Percentiles rank a stretch among this genome's conserved stretches.
phyloP scores from a whole-genome alignment of 768 basidiomycete genomes.

The Pleurotus pulmonarius region DNA sequence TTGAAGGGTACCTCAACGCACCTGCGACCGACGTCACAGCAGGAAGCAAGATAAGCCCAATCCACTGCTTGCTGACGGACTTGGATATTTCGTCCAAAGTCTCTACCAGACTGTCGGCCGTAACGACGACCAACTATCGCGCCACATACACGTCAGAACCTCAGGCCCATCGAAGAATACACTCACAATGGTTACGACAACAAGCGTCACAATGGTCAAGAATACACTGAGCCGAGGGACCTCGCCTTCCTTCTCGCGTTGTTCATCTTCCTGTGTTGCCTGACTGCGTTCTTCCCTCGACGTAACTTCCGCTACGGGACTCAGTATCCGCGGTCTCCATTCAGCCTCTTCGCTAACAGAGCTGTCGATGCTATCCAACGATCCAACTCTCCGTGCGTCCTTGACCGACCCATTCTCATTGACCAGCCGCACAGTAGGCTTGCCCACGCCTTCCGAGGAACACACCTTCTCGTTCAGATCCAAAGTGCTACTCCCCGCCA shows the following conservation, averaged over 20 bases:
- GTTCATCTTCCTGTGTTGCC: neutral
- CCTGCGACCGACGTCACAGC: constrained; percentile 80
- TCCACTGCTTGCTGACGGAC: constrained; percentile 80
- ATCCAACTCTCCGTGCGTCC: neutral
- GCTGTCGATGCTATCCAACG: too few relatives aligned
- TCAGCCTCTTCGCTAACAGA: too few relatives aligned
- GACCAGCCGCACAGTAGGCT: constrained; percentile 15
- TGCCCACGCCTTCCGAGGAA: neutral
- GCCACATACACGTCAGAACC: neutral
- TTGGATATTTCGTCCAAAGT: constrained; percentile 77
- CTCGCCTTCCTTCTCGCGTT: neutral
- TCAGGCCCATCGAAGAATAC: neutral
- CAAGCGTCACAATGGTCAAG: constrained; percentile 52
- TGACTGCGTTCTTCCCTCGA: neutral
- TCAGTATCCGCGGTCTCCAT: neutral
- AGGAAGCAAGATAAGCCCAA: constrained; percentile 85
- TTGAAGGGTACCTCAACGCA: constrained; percentile 16
- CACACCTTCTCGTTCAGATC: constrained; percentile 1
- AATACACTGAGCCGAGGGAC: constrained; percentile 57
- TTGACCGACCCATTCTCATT: neutral
- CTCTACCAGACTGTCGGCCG: constrained; percentile 70
- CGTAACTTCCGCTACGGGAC: neutral
- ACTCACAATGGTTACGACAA: constrained; percentile 61
- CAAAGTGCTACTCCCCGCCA: neutral
- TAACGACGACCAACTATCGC: constrained; percentile 48